Evolutionary conservation across 257 asterid genomes (phyloP).

Genomic region (Solanum appendiculatum): DNA sequence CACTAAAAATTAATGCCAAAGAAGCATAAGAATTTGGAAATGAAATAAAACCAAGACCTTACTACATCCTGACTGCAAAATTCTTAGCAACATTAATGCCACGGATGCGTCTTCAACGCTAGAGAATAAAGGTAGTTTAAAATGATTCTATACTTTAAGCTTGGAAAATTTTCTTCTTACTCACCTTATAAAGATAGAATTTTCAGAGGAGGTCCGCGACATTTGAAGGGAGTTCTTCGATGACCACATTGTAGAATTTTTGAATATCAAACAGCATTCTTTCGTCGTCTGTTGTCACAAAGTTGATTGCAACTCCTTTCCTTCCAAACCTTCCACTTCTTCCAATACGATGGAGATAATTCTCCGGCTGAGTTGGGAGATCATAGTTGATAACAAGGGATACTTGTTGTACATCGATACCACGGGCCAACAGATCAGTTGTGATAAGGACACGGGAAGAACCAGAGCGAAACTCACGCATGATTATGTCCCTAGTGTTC

Average conservation of each 20-base stretch:
- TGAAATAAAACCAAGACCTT: neutral
- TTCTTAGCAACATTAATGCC: neutral
- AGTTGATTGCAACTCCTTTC: slow-evolving; percentile 71
- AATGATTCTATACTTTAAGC: neutral
- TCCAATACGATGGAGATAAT: slow-evolving; percentile 71
- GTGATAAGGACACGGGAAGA: slow-evolving; percentile 60
- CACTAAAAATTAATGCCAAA: neutral
- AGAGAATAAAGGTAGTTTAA: neutral
- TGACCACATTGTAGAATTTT: slow-evolving; percentile 58
- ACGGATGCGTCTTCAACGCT: neutral
- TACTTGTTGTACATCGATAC: slow-evolving; percentile 65
- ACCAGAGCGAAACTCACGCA: slow-evolving; percentile 75
- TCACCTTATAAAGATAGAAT: neutral
- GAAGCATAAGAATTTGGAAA: neutral
- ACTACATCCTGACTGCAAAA: neutral
- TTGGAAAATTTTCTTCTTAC: neutral
- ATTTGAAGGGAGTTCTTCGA: slow-evolving; percentile 69
- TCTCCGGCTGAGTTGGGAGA: slow-evolving; percentile 75
- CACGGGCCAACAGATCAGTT: slow-evolving; percentile 62
- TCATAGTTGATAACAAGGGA: slow-evolving; percentile 72
- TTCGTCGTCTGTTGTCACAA: slow-evolving; percentile 53
- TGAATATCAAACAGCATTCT: slow-evolving; percentile 62
- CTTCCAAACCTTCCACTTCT: slow-evolving; percentile 77
- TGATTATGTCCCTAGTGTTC: slow-evolving; percentile 69
- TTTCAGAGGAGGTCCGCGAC: slow-evolving; percentile 65